phyloP scores from a whole-genome alignment of 495 filamentous ascomycete genomes.

The Xylaria cubensis region DNA sequence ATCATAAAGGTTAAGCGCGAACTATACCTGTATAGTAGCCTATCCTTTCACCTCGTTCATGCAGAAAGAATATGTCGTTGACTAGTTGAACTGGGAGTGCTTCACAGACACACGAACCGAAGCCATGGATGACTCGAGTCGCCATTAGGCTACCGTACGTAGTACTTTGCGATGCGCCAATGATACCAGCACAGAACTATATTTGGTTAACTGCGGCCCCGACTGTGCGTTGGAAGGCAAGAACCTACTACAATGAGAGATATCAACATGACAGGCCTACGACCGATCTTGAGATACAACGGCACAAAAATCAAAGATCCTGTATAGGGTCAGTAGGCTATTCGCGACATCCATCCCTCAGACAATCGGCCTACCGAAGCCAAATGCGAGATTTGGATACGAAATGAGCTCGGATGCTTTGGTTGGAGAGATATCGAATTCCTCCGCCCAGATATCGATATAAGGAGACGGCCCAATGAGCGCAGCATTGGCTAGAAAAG shows the following conservation, averaged over 20 bases:
- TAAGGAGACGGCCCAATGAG: constrained; percentile 66
- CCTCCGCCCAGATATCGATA: constrained; percentile 61
- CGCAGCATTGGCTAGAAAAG: constrained; percentile 66
- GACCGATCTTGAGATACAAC: constrained; percentile 65
- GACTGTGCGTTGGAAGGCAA: background rate
- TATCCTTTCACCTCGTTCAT: constrained; percentile 64
- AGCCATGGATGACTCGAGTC: constrained; percentile 60
- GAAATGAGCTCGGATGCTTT: constrained; percentile 63
- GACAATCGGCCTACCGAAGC: constrained; percentile 52
- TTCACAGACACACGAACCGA: constrained; percentile 67
- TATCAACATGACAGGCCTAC: constrained; percentile 65
- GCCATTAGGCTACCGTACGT: constrained; percentile 62
- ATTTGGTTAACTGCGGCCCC: constrained; percentile 6
- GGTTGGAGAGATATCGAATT: constrained; percentile 58
- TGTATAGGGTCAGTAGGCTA: constrained; percentile 32
- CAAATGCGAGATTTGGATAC: constrained; percentile 69
- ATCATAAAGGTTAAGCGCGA: background rate
- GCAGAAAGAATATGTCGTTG: constrained; percentile 72
- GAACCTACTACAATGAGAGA: constrained; percentile 56
- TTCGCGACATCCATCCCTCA: background rate
- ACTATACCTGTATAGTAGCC: constrained; percentile 63
- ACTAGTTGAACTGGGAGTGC: constrained; percentile 68
- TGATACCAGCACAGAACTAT: constrained; percentile 63
- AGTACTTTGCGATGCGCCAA: constrained; percentile 60
- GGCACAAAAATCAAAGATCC: constrained; percentile 65